Base-by-base conservation (phyloP, 2,329 filamentous ascomycete species). In the Colletotrichum melonis region DNA sequence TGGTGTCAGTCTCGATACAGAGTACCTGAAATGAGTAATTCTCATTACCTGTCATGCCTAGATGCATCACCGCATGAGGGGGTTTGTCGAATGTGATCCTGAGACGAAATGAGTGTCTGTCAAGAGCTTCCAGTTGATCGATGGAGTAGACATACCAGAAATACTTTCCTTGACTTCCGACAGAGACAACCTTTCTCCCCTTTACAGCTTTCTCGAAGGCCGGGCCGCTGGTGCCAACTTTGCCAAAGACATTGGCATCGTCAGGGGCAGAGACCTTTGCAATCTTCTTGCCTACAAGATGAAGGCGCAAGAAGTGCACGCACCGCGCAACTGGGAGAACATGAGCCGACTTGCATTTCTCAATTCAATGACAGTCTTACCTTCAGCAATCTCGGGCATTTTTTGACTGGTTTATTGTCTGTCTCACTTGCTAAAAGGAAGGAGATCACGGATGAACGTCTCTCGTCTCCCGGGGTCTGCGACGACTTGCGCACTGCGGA, bases 121-220 rank as follows among this genome's bases (percentile, higher is more conserved):
- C 42, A 12, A 16, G 5, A 16, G 4, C 3, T 28, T 12, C 1
- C 7, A 19, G 1, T 5, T 0, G 3, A 5, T 8, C 2, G 5
- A 2, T 14, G 9, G 4, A 11, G 24, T 8, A 19, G 8, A 74
- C 83, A 73, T 77, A 90, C 91, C 97, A 99, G 82, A 99, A 98
- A 80, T 98, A 98, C 88, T 98, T 99, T 11, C 97, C 97, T 81
- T 98, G 97, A 73, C 93, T 95, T 4, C 93, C 94, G 4, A 93
- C 94, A 67, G 86, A 87, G 9, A 90, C 72, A 4, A 91, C 91
- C 79, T 91, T 94, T 79, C 93, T 96, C 5, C 94, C 95, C 4
- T 88, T 88, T 79, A 98, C 86, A 1, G 93, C 91, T 67, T 90
- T 88, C 77, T 94, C 87, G 75, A 99, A 95, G 35, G 92, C 93